phyloP scores from a whole-genome alignment of 176 grass and related monocot genomes.

The Eleusine indica region DNA sequence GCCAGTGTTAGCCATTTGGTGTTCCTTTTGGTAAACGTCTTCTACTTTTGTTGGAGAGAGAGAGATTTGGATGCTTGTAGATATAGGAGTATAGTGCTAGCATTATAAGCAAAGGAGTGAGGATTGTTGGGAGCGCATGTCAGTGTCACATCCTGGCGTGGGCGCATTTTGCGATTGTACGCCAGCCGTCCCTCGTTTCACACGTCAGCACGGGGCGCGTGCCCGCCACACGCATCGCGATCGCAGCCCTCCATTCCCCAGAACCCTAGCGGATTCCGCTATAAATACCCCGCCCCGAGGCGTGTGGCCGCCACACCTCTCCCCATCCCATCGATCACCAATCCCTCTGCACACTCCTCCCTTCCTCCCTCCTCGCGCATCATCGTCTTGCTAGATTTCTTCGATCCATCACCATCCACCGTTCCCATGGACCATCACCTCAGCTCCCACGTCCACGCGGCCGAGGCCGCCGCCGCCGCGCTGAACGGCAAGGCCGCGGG shows the following conservation, averaged over 20 bases:
- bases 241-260: constrained; percentile 28
- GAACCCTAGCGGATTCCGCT: constrained; percentile 31
- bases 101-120: neutral
- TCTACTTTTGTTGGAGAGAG: neutral
- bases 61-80: neutral
- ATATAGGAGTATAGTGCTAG: too few relatives aligned
- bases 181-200: neutral
- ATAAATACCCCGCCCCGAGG: constrained; percentile 50
- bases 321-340: neutral
- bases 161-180: neutral
- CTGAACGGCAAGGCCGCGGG: neutral
- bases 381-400: neutral
- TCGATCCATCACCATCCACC: constrained; percentile 18
- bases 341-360: constrained; percentile 22
- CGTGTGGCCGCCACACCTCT: constrained; percentile 63
- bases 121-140: neutral
- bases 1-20: too few relatives aligned
- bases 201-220: constrained; percentile 45
- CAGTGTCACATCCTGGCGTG: neutral
- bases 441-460: constrained; percentile 51
- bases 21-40: neutral
- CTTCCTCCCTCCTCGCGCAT: neutral
- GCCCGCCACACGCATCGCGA: neutral
- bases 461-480: neutral
- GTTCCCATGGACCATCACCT: constrained; percentile 48